A percentile compares a stretch with the other conserved stretches of the same genome.
These are phyloP conservation scores for Fusarium anguioides DNA, from an alignment of 2,329 filamentous ascomycete species.

Conservation along the genomic window DNA sequence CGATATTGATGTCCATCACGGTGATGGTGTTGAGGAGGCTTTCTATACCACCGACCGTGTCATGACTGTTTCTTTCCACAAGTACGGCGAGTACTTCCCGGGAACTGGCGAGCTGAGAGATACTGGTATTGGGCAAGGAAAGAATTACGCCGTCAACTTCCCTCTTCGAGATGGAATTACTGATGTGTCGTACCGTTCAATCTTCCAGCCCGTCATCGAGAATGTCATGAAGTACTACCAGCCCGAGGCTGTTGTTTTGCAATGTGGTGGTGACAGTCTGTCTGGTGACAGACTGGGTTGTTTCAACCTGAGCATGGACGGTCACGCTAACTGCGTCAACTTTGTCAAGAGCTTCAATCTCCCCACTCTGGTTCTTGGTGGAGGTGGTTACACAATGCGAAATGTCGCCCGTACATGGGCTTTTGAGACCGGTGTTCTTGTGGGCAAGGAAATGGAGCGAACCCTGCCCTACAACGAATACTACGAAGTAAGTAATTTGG, in stretches of 20 bases:
- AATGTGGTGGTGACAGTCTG: constrained; percentile 94
- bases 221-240: constrained; percentile 89
- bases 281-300: constrained; percentile 94
- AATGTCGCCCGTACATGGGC: constrained; percentile 98
- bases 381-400: constrained; percentile 95
- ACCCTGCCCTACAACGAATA: constrained; percentile 97
- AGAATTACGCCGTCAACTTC: constrained; percentile 91
- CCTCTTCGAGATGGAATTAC: constrained; percentile 93
- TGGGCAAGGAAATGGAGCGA: constrained; percentile 82
- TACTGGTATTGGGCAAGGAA: constrained; percentile 87
- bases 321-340: constrained; percentile 92
- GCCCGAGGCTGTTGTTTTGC: constrained; percentile 91
- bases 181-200: constrained; percentile 86
- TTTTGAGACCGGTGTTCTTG: constrained; percentile 91
- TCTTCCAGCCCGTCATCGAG: constrained; percentile 91
- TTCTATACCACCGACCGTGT: constrained; percentile 94
- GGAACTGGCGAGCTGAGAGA: constrained; percentile 89
- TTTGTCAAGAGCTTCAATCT: constrained; percentile 88
- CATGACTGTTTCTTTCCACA: constrained; percentile 94
- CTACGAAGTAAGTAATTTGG: constrained; percentile 71
- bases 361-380: constrained; percentile 91
- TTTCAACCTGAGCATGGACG: constrained; percentile 97
- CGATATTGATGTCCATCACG: constrained; percentile 94
- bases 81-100: constrained; percentile 96
- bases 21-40: constrained; percentile 91